Conservation (phyloP, 2,329 filamentous ascomycete species). For the Coleophoma cylindrospora region DNA sequence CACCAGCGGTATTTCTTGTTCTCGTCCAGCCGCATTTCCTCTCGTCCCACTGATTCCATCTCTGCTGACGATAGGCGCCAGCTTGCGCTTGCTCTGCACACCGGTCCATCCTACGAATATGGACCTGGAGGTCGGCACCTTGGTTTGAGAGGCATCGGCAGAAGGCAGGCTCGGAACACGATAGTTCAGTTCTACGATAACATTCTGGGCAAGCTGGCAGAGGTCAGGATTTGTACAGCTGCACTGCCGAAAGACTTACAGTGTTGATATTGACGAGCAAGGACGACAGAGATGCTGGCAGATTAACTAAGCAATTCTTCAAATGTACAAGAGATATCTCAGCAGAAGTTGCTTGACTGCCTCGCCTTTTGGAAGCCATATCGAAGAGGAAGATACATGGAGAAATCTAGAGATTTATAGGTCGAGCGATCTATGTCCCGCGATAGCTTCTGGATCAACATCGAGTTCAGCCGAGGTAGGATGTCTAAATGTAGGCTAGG, state of each 20-base stretch:
- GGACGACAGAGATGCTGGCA: constrained; percentile 78
- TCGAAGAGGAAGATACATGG: constrained; percentile 14
- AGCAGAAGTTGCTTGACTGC: constrained; percentile 62
- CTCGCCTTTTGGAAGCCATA: constrained; percentile 27
- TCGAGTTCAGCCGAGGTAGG: no score
- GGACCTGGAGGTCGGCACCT: constrained; percentile 54
- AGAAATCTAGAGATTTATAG: background rate
- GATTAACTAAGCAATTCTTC: constrained; percentile 92
- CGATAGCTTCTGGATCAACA: no score
- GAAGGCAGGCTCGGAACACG: constrained; percentile 50
- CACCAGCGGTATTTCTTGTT: constrained; percentile 72
- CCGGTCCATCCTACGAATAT: constrained; percentile 95
- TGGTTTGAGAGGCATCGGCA: constrained; percentile 36
- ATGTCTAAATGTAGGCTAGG: no score
- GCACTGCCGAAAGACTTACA: constrained; percentile 45
- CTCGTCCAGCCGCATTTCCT: constrained; percentile 51
- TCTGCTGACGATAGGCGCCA: constrained; percentile 66
- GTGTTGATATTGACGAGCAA: constrained; percentile 86
- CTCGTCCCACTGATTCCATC: constrained; percentile 63
- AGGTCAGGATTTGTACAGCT: constrained; percentile 5
- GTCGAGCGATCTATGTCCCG: background rate
- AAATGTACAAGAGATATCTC: constrained; percentile 83
- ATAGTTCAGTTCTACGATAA: constrained; percentile 86
- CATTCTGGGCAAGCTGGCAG: constrained; percentile 81
- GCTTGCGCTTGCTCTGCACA: constrained; percentile 87